phyloP scores from a whole-genome alignment of 192 early-diverging fungal species.

The Backusella australiensis region DNA sequence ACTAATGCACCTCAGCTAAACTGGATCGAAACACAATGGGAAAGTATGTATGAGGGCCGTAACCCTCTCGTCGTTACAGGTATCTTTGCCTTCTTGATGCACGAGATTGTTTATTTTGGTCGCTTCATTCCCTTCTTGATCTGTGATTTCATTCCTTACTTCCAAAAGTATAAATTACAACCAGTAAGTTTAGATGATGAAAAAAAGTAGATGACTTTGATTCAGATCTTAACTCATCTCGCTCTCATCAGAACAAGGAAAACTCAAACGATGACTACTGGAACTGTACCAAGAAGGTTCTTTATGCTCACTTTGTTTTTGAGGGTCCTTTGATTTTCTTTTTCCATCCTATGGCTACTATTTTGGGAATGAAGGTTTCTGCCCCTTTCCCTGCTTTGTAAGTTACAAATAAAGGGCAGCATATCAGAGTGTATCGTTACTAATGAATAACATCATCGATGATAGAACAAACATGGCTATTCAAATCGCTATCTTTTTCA shows the following conservation, averaged over 20 bases:
- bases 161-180: constrained; percentile 93
- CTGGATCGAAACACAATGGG: constrained; percentile 60
- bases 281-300: constrained; percentile 66
- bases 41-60: constrained; percentile 64
- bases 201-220: background rate
- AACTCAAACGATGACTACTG: constrained; percentile 66
- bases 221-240: background rate
- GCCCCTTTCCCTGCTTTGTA: constrained; percentile 83
- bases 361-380: constrained; percentile 83
- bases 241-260: constrained; percentile 49
- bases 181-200: constrained; percentile 38
- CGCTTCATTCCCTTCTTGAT: constrained; percentile 86
- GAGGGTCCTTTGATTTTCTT: constrained; percentile 87
- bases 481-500: constrained; percentile 73
- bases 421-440: background rate
- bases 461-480: constrained; percentile 32
- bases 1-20: constrained; percentile 6
- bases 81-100: constrained; percentile 78
- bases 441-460: background rate
- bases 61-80: constrained; percentile 72
- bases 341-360: constrained; percentile 82
- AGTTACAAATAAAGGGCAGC: constrained; percentile 1
- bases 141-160: constrained; percentile 82
- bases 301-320: constrained; percentile 77
- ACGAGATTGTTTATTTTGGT: constrained; percentile 93